phyloP scores from a whole-genome alignment of 1,284 basidiomycete species.

The Tetrapyrgos nigripes region DNA sequence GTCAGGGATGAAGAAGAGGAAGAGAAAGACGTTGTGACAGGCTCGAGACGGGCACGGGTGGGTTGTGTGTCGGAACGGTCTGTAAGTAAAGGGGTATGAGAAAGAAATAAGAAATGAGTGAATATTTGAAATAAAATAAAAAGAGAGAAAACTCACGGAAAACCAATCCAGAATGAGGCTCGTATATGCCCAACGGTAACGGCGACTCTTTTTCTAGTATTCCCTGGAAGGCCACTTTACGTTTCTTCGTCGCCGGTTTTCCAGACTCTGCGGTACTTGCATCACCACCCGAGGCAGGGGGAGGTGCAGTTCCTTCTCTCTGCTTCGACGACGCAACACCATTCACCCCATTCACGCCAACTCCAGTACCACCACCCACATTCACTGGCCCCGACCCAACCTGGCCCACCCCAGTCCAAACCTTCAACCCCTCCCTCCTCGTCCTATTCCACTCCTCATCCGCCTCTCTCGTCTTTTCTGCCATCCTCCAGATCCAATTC shows the following conservation, averaged over 20 bases:
- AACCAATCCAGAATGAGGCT: conserved; percentile 73
- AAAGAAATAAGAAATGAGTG: conserved; percentile 1
- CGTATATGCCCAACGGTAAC: conserved; percentile 66
- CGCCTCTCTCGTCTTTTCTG: conserved; percentile 65
- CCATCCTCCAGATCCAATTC: conserved; percentile 89
- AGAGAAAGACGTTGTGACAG: too few species aligned
- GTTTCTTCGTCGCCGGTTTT: conserved; percentile 34
- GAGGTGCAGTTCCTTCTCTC: conserved; percentile 28
- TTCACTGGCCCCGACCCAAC: conserved; percentile 10
- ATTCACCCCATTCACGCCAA: conserved; percentile 8
- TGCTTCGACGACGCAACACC: conserved; percentile 2
- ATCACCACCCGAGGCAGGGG: conserved; percentile 11
- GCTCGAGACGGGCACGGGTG: conserved; percentile 66
- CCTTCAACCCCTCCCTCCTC: conserved; percentile 60
- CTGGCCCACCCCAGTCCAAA: conserved; percentile 40
- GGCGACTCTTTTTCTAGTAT: conserved; percentile 25
- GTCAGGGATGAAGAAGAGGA: conserved; percentile 32
- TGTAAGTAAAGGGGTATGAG: conserved; percentile 32
- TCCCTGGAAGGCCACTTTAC: conserved; percentile 30
- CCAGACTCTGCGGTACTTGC: conserved; percentile 21
- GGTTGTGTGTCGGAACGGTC: conserved; percentile 79
- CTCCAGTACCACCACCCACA: conserved; percentile 26
- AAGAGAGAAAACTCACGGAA: conserved; percentile 57
- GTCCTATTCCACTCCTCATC: conserved; percentile 70
- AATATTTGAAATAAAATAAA: conserved; percentile 14